Evolutionary conservation across 1,284 basidiomycete genomes (phyloP).

Genomic region (Tilletiopsis washingtonensis): DNA sequence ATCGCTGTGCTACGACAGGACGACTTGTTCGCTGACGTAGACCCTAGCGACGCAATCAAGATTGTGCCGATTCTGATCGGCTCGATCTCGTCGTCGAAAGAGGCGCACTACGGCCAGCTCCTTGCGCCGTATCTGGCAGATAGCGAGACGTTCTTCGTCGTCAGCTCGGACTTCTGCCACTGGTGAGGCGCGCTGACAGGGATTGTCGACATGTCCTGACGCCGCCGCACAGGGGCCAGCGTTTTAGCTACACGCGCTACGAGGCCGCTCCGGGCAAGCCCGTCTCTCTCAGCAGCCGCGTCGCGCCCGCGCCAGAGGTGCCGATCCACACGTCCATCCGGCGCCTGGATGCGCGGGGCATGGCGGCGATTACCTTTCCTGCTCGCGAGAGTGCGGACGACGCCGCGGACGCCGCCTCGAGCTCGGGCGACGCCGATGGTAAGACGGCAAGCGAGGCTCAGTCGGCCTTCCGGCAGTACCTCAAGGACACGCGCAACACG

Average conservation of each 20-base stretch:
- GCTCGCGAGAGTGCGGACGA: too few relatives aligned
- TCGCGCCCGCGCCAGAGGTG: slow-evolving; percentile 1
- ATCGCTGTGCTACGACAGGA: too few relatives aligned
- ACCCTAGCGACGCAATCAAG: slow-evolving; percentile 64
- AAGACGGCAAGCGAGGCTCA: slow-evolving; percentile 25
- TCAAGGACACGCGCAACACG: slow-evolving; percentile 79
- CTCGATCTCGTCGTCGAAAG: slow-evolving; percentile 59
- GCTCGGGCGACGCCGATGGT: slow-evolving; percentile 6
- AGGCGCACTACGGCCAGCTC: slow-evolving; percentile 60
- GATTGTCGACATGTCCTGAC: neutral
- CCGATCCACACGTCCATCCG: slow-evolving; percentile 58
- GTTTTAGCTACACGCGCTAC: slow-evolving; percentile 87
- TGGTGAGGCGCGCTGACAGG: slow-evolving; percentile 57
- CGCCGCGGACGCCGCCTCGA: too few relatives aligned
- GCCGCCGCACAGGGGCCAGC: slow-evolving; percentile 61
- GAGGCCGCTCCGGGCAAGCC: slow-evolving; percentile 58
- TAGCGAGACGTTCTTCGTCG: slow-evolving; percentile 73
- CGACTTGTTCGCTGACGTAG: too few relatives aligned
- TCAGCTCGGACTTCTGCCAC: slow-evolving; percentile 96
- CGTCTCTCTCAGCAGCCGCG: slow-evolving; percentile 10
- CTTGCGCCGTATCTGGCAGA: slow-evolving; percentile 71
- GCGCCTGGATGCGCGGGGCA: slow-evolving; percentile 68
- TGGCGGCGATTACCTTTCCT: slow-evolving; percentile 60
- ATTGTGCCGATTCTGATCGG: slow-evolving; percentile 91
- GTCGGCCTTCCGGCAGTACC: slow-evolving; percentile 55